Percentiles rank a stretch among this genome's conserved stretches.
Conservation (phyloP, 2,329 filamentous ascomycete genomes). For the Phialocephala sp. region DNA sequence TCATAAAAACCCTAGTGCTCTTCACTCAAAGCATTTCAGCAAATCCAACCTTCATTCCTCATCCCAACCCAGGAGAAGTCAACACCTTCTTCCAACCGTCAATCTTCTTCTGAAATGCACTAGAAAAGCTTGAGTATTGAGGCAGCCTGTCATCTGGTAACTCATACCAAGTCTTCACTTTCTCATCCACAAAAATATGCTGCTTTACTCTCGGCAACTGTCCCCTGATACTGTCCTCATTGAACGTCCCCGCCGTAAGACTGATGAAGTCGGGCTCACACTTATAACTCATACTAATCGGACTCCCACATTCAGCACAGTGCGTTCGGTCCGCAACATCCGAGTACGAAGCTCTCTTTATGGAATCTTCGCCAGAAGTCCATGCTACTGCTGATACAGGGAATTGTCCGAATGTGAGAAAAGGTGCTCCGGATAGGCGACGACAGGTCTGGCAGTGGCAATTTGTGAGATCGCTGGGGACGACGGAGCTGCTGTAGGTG, state of each 20-base stretch:
- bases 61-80: conserved; percentile 9
- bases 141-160: conserved; percentile 45
- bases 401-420: conserved; percentile 50
- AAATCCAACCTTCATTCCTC: background rate
- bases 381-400: conserved; percentile 44
- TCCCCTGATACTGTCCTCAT: conserved; percentile 47
- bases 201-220: conserved; percentile 39
- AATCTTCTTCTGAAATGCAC: conserved; percentile 34
- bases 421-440: conserved; percentile 52
- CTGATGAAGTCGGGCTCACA: conserved; percentile 41
- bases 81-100: conserved; percentile 37
- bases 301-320: conserved; percentile 53
- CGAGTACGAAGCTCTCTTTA: conserved; percentile 46
- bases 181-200: conserved; percentile 50
- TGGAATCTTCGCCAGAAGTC: conserved; percentile 40
- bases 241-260: conserved; percentile 49
- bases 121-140: conserved; percentile 38
- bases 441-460: conserved; percentile 58
- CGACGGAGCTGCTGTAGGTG: conserved; percentile 46
- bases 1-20: background rate
- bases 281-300: conserved; percentile 50
- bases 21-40: background rate
- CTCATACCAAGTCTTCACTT: conserved; percentile 45
- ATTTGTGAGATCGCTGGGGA: conserved; percentile 46
- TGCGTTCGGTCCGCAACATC: conserved; percentile 50